phyloP scores from a whole-genome alignment of 2,329 filamentous ascomycete species.

The Neurospora crassa region DNA sequence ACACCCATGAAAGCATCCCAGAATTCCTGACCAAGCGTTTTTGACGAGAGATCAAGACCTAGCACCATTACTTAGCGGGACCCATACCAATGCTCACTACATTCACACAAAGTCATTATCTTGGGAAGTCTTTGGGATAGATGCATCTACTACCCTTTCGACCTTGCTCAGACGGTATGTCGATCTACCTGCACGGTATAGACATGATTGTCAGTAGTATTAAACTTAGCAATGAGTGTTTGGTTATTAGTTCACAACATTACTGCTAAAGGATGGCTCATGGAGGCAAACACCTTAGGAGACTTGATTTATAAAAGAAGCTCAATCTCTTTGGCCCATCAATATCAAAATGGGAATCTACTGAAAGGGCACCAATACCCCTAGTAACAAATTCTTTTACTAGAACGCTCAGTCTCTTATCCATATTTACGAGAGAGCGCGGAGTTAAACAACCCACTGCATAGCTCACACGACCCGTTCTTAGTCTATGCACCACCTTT shows the following conservation, averaged over 20 bases:
- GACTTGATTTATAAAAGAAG: not conserved
- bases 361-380: no score
- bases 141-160: not conserved
- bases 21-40: no score
- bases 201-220: not conserved
- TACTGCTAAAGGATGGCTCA: no score
- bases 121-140: not conserved
- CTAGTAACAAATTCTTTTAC: no score
- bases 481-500: no score
- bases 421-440: no score
- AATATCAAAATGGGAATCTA: not conserved
- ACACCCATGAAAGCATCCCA: no score
- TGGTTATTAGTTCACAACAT: not conserved
- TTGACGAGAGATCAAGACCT: no score
- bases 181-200: not conserved
- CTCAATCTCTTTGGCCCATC: not conserved
- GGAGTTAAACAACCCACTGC: no score
- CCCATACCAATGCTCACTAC: not conserved
- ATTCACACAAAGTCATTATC: not conserved
- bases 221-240: not conserved
- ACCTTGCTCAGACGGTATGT: not conserved
- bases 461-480: no score
- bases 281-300: not conserved
- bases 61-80: no score
- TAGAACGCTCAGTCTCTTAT: no score